Conservation (phyloP, 257 asterid genomes). For the Solanum chmielewskii region DNA sequence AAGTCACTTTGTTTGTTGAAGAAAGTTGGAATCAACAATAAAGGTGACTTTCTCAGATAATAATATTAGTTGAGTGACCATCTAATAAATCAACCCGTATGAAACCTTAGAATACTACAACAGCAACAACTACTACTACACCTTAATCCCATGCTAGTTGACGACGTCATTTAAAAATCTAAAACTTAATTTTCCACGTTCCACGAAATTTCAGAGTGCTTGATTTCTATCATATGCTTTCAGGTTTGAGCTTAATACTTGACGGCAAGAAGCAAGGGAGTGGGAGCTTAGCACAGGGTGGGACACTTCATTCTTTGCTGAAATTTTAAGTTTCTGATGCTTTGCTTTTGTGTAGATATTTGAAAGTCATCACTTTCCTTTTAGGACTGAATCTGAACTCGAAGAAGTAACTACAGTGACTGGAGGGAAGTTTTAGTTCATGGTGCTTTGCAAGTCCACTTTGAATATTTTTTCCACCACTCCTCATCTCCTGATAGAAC, state of each 20-base stretch:
- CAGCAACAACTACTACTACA: background rate
- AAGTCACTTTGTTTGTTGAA: background rate
- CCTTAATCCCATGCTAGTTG: background rate
- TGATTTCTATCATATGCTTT: background rate
- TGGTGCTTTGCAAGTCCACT: background rate
- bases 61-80: background rate
- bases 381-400: background rate
- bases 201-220: background rate
- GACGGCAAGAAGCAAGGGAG: background rate
- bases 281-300: background rate
- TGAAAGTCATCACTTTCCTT: background rate
- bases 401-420: background rate
- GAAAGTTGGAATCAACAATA: background rate
- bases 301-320: background rate
- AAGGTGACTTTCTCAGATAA: background rate
- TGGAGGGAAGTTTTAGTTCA: background rate
- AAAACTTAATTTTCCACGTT: background rate
- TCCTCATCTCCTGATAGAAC: background rate
- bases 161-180: background rate
- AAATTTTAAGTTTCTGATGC: slow-evolving; percentile 10
- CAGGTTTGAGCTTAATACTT: background rate
- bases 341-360: slow-evolving; percentile 28
- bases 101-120: background rate
- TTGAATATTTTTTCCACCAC: background rate
- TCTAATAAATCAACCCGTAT: background rate